Conservation (phyloP, 768 basidiomycete species). For the Lactarius evosmus region DNA sequence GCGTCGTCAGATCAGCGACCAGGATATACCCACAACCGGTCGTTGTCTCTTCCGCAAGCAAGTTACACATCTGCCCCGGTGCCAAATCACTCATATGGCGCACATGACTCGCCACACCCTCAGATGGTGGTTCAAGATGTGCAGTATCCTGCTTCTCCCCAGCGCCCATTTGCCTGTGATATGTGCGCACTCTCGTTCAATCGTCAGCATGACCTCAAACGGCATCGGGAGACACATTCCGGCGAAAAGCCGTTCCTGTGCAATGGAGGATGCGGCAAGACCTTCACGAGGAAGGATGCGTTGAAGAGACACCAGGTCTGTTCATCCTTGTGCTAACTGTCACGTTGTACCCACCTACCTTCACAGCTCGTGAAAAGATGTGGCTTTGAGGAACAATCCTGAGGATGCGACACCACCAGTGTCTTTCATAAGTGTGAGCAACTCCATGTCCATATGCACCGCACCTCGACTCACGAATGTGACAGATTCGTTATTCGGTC, state of each 20-base stretch:
- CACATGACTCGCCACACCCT: slow-evolving; percentile 24
- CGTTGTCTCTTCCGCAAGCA: slow-evolving; percentile 20
- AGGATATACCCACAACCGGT: slow-evolving; percentile 22
- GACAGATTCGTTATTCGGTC: background rate
- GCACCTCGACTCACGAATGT: slow-evolving; percentile 12
- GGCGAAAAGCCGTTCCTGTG: slow-evolving; percentile 83
- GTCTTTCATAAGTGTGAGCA: slow-evolving; percentile 18
- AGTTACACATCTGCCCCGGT: background rate
- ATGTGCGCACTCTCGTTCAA: slow-evolving; percentile 81
- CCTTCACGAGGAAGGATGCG: slow-evolving; percentile 84
- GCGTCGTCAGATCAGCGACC: slow-evolving; percentile 15
- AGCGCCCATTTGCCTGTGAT: slow-evolving; percentile 40
- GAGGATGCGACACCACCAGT: slow-evolving; percentile 14
- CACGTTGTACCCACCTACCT: slow-evolving; percentile 3
- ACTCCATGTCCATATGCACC: background rate
- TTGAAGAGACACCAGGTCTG: slow-evolving; percentile 81
- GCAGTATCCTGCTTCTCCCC: slow-evolving; percentile 41
- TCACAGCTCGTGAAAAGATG: slow-evolving; percentile 72
- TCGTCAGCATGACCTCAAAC: slow-evolving; percentile 80
- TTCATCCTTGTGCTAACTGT: background rate
- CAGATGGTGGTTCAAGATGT: slow-evolving; percentile 29
- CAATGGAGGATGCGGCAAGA: slow-evolving; percentile 83
- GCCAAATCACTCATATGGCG: slow-evolving; percentile 16
- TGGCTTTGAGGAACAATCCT: slow-evolving; percentile 59
- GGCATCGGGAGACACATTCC: slow-evolving; percentile 80